Conservation (phyloP, 2,329 filamentous ascomycete species). For the Neonectria faginata region DNA sequence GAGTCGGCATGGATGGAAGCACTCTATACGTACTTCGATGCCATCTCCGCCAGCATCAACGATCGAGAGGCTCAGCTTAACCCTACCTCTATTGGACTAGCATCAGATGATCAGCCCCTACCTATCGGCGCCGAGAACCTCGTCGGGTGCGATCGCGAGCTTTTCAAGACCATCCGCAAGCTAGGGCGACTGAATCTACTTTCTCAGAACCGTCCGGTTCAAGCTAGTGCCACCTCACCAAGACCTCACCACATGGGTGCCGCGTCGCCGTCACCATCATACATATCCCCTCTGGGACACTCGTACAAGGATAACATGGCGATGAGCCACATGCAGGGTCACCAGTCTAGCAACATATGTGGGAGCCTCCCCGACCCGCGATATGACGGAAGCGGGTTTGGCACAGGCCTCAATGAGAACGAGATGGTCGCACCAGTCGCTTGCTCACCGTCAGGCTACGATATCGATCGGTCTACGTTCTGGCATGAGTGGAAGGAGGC, state of each 20-base stretch:
- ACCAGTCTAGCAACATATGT: constrained; percentile 46
- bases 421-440: constrained; percentile 59
- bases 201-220: constrained; percentile 74
- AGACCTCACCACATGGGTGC: constrained; percentile 32
- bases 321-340: constrained; percentile 41
- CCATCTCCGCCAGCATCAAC: constrained; percentile 91
- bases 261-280: constrained; percentile 54
- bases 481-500: constrained; percentile 90
- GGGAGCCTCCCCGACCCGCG: constrained; percentile 62
- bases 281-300: constrained; percentile 55
- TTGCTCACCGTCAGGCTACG: constrained; percentile 59
- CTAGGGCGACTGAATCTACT: constrained; percentile 87
- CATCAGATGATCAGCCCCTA: constrained; percentile 61
- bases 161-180: constrained; percentile 88
- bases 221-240: constrained; percentile 47
- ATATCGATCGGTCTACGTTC: constrained; percentile 74
- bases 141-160: constrained; percentile 84
- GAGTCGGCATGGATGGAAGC: constrained; percentile 92
- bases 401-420: constrained; percentile 66
- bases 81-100: constrained; percentile 70
- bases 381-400: constrained; percentile 77
- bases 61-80: constrained; percentile 87
- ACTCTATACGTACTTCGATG: constrained; percentile 94
- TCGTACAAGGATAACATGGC: constrained; percentile 54
- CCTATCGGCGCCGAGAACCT: constrained; percentile 81